A percentile compares a stretch with the other conserved stretches of the same genome.
Evolutionary conservation across 352 stramenopile genomes (phyloP).

Genomic region (Chrysophaeum taylorii): DNA sequence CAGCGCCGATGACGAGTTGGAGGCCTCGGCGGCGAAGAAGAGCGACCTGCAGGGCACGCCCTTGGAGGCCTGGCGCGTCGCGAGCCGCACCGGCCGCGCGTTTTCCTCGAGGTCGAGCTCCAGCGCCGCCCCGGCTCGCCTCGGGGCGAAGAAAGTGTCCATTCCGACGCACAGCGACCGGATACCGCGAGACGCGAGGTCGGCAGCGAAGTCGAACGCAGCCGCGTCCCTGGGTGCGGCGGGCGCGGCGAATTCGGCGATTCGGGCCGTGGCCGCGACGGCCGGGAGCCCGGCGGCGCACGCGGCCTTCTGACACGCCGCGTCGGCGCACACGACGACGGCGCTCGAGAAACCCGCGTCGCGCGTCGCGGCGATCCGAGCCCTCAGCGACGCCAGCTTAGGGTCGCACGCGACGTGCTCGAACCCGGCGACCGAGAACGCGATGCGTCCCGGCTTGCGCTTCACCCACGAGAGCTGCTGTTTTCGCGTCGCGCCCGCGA

Average conservation of each 20-base stretch:
- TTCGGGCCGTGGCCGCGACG: background rate
- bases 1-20: background rate
- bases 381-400: too few relatives aligned
- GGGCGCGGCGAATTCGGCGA: background rate
- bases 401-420: too few relatives aligned
- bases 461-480: too few relatives aligned
- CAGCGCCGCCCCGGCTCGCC: background rate
- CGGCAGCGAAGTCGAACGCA: background rate
- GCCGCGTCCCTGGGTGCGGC: background rate
- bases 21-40: background rate
- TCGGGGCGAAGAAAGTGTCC: background rate
- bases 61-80: background rate
- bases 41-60: background rate
- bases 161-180: background rate
- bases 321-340: background rate
- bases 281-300: background rate
- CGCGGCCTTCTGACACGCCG: background rate
- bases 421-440: too few relatives aligned
- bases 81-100: background rate
- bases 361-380: too few relatives aligned
- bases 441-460: too few relatives aligned
- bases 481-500: too few relatives aligned
- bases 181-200: background rate
- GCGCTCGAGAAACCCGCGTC: too few relatives aligned
- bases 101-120: background rate